Conservation (phyloP, 768 basidiomycete genomes). For the Amanita thiersii region DNA sequence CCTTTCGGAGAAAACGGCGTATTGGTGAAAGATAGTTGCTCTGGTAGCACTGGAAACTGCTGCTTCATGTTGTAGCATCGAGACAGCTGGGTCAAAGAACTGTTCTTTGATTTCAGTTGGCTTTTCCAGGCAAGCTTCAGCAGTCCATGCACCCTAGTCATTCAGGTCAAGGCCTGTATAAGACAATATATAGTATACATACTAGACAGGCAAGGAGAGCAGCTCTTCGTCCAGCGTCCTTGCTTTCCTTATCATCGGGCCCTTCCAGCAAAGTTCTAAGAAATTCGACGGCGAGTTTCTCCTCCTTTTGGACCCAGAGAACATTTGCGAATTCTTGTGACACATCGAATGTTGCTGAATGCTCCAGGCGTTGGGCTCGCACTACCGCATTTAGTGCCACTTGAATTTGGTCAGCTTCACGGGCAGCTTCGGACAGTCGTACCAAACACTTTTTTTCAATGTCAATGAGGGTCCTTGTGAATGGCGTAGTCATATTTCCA, state of each 20-base stretch:
- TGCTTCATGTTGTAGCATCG: slow-evolving; percentile 17
- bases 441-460: slow-evolving; percentile 69
- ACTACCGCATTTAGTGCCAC: slow-evolving; percentile 82
- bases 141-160: slow-evolving; percentile 80
- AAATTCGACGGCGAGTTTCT: slow-evolving; percentile 71
- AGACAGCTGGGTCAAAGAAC: slow-evolving; percentile 64
- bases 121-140: slow-evolving; percentile 78
- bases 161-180: neutral
- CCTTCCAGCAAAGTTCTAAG: slow-evolving; percentile 31
- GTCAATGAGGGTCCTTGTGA: slow-evolving; percentile 39
- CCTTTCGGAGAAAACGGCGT: slow-evolving; percentile 82
- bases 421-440: slow-evolving; percentile 62
- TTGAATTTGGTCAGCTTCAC: slow-evolving; percentile 60
- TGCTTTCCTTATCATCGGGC: slow-evolving; percentile 10
- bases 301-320: slow-evolving; percentile 83
- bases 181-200: slow-evolving; percentile 15
- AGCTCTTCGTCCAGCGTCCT: slow-evolving; percentile 22
- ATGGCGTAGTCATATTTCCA: slow-evolving; percentile 56
- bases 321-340: slow-evolving; percentile 84
- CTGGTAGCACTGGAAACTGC: slow-evolving; percentile 21
- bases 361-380: slow-evolving; percentile 59
- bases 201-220: slow-evolving; percentile 59
- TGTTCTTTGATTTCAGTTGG: slow-evolving; percentile 58
- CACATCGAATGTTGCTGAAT: slow-evolving; percentile 36
- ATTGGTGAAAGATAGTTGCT: slow-evolving; percentile 68